Base-by-base conservation (phyloP, 345 rosid genomes). In the Geranium brycei region DNA sequence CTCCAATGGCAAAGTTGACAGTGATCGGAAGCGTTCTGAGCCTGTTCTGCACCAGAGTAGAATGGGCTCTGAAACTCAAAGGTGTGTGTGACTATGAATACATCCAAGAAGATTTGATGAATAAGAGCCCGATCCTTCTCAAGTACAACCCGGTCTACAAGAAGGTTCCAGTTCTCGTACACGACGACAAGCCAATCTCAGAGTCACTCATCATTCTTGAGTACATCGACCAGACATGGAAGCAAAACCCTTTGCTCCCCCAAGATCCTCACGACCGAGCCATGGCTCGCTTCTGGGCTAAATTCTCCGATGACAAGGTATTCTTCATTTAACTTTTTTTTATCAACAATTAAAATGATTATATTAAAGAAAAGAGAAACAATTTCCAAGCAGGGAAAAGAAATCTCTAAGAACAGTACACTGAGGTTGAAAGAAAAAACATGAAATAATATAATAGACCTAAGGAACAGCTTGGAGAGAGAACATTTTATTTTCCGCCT, bases 291-390 rank as follows among this genome's bases (percentile, higher is more conserved):
- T 74, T 78, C 57, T 74, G 74, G 78, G 78, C 78, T 1, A 64
- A 69, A 31, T 74, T 78, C 31, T 68, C 64, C 0, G 74, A 78
- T 30, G 78, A 72, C 3, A 78, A 78, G 81, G 81, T 71, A 62
- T 23, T 23, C 28, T 2, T 0, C 28, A 0, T 0, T 23, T 23
- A 23, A 2, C 2, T 23, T 23, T 23, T 23, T 23, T 23, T 23
- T 23, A 23, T 23, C 28, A 23, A 2, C 28, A 35, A 35, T 35
- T 35, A 35, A 35, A 35, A 35, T 4, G 41, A 35, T 35, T 35
- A 35, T 35, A 35, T 35, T 23, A 2, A 23, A 23, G 28, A 23
- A 23, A 23, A 23, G 1, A 23, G 28, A 23, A 0, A 23, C 28
- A 23, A 23, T 23, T 23, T 2, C 28, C 28, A 23, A n/a, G n/a